Conservation (phyloP, 495 filamentous ascomycete genomes). For the Aspergillus mulundensis region DNA sequence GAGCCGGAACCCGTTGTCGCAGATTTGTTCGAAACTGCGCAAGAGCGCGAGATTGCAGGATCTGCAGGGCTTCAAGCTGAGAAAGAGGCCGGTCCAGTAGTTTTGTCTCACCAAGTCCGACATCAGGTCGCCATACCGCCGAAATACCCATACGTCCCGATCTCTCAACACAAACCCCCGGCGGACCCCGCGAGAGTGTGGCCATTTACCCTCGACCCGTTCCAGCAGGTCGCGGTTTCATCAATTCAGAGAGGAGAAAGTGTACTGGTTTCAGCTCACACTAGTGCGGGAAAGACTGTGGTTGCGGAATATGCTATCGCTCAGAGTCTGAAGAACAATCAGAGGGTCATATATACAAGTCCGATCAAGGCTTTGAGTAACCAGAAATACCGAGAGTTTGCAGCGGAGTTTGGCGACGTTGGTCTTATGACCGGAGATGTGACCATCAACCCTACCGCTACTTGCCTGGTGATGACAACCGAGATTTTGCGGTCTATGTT, state of each 20-base stretch:
- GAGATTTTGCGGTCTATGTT: slow-evolving; percentile 98
- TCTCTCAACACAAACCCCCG: slow-evolving; percentile 83
- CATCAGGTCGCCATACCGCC: slow-evolving; percentile 95
- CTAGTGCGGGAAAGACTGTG: slow-evolving; percentile 95
- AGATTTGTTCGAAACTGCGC: slow-evolving; percentile 93
- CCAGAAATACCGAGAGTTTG: slow-evolving; percentile 96
- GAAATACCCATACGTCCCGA: slow-evolving; percentile 87
- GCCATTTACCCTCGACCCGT: slow-evolving; percentile 91
- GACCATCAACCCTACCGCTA: slow-evolving; percentile 97
- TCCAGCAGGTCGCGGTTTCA: slow-evolving; percentile 87
- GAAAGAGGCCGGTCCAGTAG: slow-evolving; percentile 63
- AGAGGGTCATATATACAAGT: slow-evolving; percentile 98
- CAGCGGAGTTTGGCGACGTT: slow-evolving; percentile 91
- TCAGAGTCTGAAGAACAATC: slow-evolving; percentile 93
- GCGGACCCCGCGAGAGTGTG: slow-evolving; percentile 78
- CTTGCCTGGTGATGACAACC: slow-evolving; percentile 98
- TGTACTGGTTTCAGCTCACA: slow-evolving; percentile 94
- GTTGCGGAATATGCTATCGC: slow-evolving; percentile 98
- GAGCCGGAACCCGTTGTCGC: slow-evolving; percentile 80
- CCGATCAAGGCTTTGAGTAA: slow-evolving; percentile 98
- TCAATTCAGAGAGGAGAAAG: slow-evolving; percentile 95
- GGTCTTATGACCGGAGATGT: slow-evolving; percentile 99
- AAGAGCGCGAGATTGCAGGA: slow-evolving; percentile 80
- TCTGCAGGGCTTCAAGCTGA: slow-evolving; percentile 73
- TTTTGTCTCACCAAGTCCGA: slow-evolving; percentile 92